Base-by-base conservation (phyloP, 192 early-diverging fungal genomes). In the Geranomyces michiganensis region DNA sequence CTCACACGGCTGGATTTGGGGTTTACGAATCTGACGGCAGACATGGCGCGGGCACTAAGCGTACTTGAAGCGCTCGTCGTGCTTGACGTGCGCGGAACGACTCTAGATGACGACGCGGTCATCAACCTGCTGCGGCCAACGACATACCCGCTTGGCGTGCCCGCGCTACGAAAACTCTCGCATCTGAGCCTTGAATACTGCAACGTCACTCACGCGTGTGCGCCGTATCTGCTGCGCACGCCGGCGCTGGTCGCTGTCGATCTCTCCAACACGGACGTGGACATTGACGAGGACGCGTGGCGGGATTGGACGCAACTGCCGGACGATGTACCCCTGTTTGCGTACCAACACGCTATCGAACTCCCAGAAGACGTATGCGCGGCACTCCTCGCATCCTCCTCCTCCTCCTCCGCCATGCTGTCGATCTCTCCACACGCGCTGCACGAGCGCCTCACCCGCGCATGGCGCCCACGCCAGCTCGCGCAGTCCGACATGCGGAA, bases 31-130 rank as follows among this genome's bases (percentile, higher is more conserved):
- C 27, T 60, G 15, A 17, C 27, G 6, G 58, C 19, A 27, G 58
- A 60, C 6, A 60, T 60, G 58, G 58, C 58, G 58, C 31, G 58
- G 30, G 5, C 14, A 6, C 27, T 60, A 27, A 60, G 58, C 31
- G 22, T 17, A 6, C 58, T 60, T 8, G 58, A 26, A 8, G 58
- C 58, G 22, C 58, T 60, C 22, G 27, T 19, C 14, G 30, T 60
- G 30, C 30, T 60, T 6, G 30, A 60, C 27, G 19, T 60, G 58
- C 17, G 22, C 58, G 58, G 27, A 26, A 60, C 58, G 5, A 27
- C 19, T 29, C 7, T 60, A 4, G 26, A 29, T 7, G 58, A 60
- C 31, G 30, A 60, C 14, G 58, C 22, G 17, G 17, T 60, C 27
- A 26, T 26, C 22, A 60, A 32, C 22, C 7, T 60, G 7, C 58